Evolutionary conservation across 2,329 filamentous ascomycete species (phyloP), one percentile per base, ranked within the genome.

Genomic region (Gliomastix tumulicola): DNA sequence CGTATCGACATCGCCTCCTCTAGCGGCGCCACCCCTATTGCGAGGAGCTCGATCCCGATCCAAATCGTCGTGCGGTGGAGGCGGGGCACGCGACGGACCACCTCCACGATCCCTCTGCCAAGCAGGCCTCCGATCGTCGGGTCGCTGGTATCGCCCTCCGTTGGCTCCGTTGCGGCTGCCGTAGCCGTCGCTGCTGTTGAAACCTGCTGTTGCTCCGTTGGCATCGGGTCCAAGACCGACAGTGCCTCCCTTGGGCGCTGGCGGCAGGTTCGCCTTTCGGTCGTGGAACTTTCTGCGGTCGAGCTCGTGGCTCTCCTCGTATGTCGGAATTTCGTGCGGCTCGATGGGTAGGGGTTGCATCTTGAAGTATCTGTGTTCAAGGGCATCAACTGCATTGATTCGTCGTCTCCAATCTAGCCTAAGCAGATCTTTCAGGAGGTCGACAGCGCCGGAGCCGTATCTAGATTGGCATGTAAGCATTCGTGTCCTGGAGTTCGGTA

Each of bases 261-360:
- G 90, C 5, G 90, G 90, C 10, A 90, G 72, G 17, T 82, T 84
- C 17, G 84, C 84, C 53, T 87, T 87, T 51, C 92, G 83, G 40
- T 88, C 84, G 46, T 94, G 83, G 49, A 88, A 90, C 60, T 90
- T 94, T 56, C 88, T 79, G 35, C 90, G 78, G 56, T 98, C 92
- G n/a, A 97, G 69, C 59, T 98, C 92, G 60, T 98, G 92, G 31
- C 88, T 95, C 51, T 96, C 90, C 54, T 94, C 87, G 52, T 95
- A 97, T 13, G 68, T 75, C 3, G 92, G 92, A n/a, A 98, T 74
- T 35, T 97, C 88, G 44, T 84, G 82, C 2, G 92, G 88, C 38
- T 76, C 76, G 27, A 89, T 80, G 8, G 92, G 92, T 5, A 84
- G 68, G 5, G 92, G 92, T 2, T 74, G 62, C 39, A 77, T 84